Base-by-base conservation (phyloP, 768 basidiomycete genomes). In the Leccinum sublutescens region DNA sequence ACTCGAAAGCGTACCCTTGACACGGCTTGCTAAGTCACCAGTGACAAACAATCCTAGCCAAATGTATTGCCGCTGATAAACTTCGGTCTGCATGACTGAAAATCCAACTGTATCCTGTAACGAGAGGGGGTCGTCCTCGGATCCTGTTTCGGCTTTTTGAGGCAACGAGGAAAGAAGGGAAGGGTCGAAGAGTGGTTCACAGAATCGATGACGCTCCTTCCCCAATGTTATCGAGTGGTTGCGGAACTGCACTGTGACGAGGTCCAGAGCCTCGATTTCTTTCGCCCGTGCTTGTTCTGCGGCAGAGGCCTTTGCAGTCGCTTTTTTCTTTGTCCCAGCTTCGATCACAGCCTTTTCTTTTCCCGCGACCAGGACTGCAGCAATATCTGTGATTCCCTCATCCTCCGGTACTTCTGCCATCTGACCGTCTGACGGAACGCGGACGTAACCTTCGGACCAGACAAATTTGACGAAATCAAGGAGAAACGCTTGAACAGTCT, bases 331-430 rank as follows among this genome's bases (percentile, higher is more conserved):
- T 77, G 87, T 88, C 19, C 86, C 88, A 61, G 84, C 85, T 72
- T 94, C 92, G 60, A 95, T 94, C 34, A 95, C 84, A 0, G 92
- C 90, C 64, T 88, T 86, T 74, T 95, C 94, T 68, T 89, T 91
- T n/a, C 94, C 94, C 8, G 92, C 91, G 33, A 93, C 90, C 48
- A 96, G 79, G 50, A 91, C 86, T 8, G 95, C 92, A 6, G 94
- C 94, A 58, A 95, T 93, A 70, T 96, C 91, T 17, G 90, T 91
- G 25, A 93, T 78, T 4, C 91, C 94, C 62, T 94, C 93, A 57
- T 93, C 92, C 60, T 92, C 92, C 15, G 77, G 77, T 36, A 75
- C 54, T 62, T 77, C 76, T 7, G 81, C 83, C 3, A 84, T 86
- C 70, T 90, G 89, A 38, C 89, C 89, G 55, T 85, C 84, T 19